Percentiles rank a stretch among this genome's conserved stretches.
phyloP scores from a whole-genome alignment of 306 rosid species.

The Vachellia collinsii region DNA sequence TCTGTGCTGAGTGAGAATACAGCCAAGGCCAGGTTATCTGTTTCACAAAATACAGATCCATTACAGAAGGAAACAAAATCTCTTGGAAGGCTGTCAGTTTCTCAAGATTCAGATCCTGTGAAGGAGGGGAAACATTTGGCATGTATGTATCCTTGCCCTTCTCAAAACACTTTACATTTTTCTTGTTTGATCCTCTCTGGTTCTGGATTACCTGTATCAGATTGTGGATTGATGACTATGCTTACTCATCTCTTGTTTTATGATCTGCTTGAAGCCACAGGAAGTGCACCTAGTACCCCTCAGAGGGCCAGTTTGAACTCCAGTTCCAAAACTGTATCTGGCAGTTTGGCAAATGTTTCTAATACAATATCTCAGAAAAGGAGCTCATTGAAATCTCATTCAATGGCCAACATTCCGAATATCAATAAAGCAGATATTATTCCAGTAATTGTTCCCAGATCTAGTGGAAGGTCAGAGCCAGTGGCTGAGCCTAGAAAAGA shows the following conservation, averaged over 20 bases:
- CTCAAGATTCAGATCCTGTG: constrained; percentile 81
- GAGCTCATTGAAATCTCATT: constrained; percentile 63
- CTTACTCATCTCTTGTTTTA: constrained; percentile 44
- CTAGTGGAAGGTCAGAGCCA: constrained; percentile 66
- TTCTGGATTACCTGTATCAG: constrained; percentile 36
- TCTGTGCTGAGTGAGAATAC: constrained; percentile 66
- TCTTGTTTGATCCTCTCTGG: background rate
- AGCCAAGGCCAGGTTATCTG: constrained; percentile 63
- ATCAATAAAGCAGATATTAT: constrained; percentile 73
- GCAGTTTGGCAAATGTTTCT: constrained; percentile 65
- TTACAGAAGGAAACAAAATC: constrained; percentile 78
- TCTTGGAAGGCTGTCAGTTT: constrained; percentile 88
- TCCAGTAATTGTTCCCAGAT: constrained; percentile 95
- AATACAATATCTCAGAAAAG: constrained; percentile 65
- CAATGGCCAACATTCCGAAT: constrained; percentile 54
- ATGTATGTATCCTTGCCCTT: constrained; percentile 61
- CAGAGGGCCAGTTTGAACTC: constrained; percentile 75
- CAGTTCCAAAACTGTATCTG: constrained; percentile 59
- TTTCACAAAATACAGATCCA: constrained; percentile 82
- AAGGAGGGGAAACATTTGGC: constrained; percentile 82
- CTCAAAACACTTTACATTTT: constrained; percentile 11
- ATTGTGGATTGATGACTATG: constrained; percentile 29
- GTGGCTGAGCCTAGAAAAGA: constrained; percentile 82
- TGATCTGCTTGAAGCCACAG: constrained; percentile 75
- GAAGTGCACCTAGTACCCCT: constrained; percentile 90